A percentile compares a stretch with the other conserved stretches of the same genome.
Conservation (phyloP, 352 stramenopile species). For the Phytopythium sindhum region DNA sequence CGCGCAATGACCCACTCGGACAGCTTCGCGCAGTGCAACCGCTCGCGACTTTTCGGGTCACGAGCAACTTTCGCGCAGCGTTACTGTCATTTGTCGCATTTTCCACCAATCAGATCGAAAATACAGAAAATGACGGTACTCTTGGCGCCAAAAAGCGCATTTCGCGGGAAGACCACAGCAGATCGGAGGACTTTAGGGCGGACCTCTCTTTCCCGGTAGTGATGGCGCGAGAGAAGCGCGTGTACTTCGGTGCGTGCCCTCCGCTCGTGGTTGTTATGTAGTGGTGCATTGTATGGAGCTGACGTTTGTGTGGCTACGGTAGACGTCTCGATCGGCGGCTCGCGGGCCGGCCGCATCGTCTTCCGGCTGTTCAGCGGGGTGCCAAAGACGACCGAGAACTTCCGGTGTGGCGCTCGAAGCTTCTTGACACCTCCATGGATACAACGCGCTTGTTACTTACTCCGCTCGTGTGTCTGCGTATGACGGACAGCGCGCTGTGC, state of each 20-base stretch:
- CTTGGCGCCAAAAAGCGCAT: neutral
- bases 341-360: slow-evolving; percentile 52
- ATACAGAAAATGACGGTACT: neutral
- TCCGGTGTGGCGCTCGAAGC: slow-evolving; percentile 19
- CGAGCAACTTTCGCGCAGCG: neutral
- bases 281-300: neutral
- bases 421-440: neutral
- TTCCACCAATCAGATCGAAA: slow-evolving; percentile 1
- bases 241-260: slow-evolving; percentile 32
- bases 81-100: neutral
- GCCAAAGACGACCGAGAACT: slow-evolving; percentile 66
- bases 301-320: neutral
- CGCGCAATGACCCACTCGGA: neutral
- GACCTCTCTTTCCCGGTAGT: too few species aligned
- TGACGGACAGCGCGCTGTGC: slow-evolving; percentile 14
- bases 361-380: slow-evolving; percentile 58
- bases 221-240: slow-evolving; percentile 21
- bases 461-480: neutral
- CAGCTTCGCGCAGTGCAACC: neutral
- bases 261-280: neutral
- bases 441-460: neutral
- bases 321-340: slow-evolving; percentile 92
- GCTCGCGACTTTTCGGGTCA: slow-evolving; percentile 1
- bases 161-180: neutral
- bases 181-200: too few species aligned